Evolutionary conservation across 495 filamentous ascomycete genomes (phyloP).

Genomic region (Cenococcum geophilum): DNA sequence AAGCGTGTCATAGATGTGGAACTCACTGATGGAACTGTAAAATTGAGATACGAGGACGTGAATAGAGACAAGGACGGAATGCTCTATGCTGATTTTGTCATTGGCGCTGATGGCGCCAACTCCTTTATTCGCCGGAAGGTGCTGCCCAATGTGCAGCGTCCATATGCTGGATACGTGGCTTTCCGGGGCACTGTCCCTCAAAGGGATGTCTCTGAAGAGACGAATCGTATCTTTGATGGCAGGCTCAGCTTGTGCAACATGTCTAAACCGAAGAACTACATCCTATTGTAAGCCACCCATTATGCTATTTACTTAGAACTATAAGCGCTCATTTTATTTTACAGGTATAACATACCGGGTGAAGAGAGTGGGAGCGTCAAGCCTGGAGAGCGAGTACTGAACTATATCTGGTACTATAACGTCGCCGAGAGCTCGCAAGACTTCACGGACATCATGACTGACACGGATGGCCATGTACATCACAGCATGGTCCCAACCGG

Average conservation of each 20-base stretch:
- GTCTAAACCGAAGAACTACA: no score
- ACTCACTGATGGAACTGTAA: conserved; percentile 36
- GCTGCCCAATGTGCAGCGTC: conserved; percentile 42
- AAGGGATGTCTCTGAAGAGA: no score
- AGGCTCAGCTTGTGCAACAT: no score
- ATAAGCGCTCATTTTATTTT: no score
- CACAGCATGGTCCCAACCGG: conserved; percentile 47
- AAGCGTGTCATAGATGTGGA: no score
- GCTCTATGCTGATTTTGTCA: conserved; percentile 47
- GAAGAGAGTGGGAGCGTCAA: no score
- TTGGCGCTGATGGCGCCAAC: conserved; percentile 52
- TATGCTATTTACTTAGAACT: no score
- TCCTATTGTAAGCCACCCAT: no score
- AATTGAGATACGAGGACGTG: conserved; percentile 38
- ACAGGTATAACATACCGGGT: no score
- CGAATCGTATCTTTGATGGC: no score
- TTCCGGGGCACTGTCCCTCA: conserved; percentile 49
- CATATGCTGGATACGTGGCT: conserved; percentile 51
- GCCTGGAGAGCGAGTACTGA: conserved; percentile 45
- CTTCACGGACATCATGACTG: conserved; percentile 48
- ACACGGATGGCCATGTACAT: conserved; percentile 42
- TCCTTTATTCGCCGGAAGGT: conserved; percentile 47
- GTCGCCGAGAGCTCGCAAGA: conserved; percentile 42
- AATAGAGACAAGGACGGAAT: no score
- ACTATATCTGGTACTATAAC: conserved; percentile 53